Conservation (phyloP, 768 basidiomycete genomes). For the Termitomyces sp. region DNA sequence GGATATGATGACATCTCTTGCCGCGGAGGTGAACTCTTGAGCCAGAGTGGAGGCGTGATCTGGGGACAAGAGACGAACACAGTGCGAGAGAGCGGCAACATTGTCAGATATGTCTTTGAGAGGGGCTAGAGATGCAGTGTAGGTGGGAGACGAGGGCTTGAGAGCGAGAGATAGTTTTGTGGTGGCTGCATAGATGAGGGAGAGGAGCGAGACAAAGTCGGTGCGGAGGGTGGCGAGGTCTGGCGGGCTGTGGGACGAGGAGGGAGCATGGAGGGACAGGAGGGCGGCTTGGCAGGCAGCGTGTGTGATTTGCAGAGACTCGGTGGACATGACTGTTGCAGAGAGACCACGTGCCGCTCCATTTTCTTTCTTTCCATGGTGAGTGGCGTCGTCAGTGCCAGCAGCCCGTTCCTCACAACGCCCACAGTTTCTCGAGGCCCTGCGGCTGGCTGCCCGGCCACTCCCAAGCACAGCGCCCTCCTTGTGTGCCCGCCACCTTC, state of each 20-base stretch:
- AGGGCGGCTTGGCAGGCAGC: constrained; percentile 36
- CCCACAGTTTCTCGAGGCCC: constrained; percentile 9
- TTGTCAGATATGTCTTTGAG: constrained; percentile 50
- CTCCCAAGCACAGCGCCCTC: constrained; percentile 2
- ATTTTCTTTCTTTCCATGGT: constrained; percentile 12
- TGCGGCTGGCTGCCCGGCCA: constrained; percentile 11
- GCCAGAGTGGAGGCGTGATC: constrained; percentile 43
- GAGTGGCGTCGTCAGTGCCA: background rate
- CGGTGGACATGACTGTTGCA: background rate
- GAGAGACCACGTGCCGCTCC: constrained; percentile 10
- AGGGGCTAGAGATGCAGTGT: constrained; percentile 43
- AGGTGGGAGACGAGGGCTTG: constrained; percentile 52
- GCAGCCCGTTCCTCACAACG: background rate
- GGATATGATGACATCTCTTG: constrained; percentile 37
- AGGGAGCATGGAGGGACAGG: constrained; percentile 17
- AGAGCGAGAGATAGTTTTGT: constrained; percentile 63
- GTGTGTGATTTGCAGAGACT: constrained; percentile 25
- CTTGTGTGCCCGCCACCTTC: constrained; percentile 9
- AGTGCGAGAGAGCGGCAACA: constrained; percentile 46
- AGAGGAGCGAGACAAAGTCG: constrained; percentile 54
- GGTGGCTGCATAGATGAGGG: constrained; percentile 48
- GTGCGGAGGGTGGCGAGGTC: constrained; percentile 38
- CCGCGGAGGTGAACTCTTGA: constrained; percentile 36
- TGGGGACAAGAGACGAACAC: constrained; percentile 37
- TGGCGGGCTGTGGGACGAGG: constrained; percentile 16